Percentiles rank a stretch among this genome's conserved stretches.
These are phyloP conservation scores for Paracorniculantispora psalliotae DNA, from an alignment of 2,329 filamentous ascomycete species.

Conservation along the genomic window DNA sequence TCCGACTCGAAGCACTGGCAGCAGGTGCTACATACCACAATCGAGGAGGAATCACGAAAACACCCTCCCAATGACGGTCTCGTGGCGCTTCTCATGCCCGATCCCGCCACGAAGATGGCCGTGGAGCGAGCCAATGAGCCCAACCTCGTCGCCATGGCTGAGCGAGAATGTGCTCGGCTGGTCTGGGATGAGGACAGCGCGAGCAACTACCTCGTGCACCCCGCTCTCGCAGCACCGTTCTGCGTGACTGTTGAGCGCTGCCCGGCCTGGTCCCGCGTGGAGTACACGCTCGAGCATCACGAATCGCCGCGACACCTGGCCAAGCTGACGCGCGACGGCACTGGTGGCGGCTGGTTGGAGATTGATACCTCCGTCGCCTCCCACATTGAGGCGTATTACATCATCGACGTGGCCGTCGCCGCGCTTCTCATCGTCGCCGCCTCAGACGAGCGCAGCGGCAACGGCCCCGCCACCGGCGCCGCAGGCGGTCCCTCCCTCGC, in stretches of 20 bases:
- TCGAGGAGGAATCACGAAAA: conserved; percentile 50
- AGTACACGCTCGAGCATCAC: conserved; percentile 62
- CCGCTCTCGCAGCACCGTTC: conserved; percentile 58
- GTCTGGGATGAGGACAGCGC: conserved; percentile 63
- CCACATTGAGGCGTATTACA: conserved; percentile 56
- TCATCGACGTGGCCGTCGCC: conserved; percentile 57
- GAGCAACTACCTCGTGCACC: conserved; percentile 59
- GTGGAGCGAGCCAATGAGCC: conserved; percentile 56
- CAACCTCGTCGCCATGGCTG: conserved; percentile 56
- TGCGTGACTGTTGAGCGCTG: conserved; percentile 54
- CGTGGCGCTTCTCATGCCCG: conserved; percentile 64
- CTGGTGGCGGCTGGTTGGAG: conserved; percentile 56
- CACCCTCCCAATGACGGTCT: conserved; percentile 56
- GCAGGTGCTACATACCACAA: conserved; percentile 52
- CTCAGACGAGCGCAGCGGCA: conserved; percentile 46
- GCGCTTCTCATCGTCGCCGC: conserved; percentile 56
- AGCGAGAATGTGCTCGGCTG: conserved; percentile 64
- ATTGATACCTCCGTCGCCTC: conserved; percentile 56
- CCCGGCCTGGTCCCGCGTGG: conserved; percentile 54
- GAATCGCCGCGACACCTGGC: conserved; percentile 57
- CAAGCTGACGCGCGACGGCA: conserved; percentile 55
- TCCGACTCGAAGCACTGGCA: conserved; percentile 47
- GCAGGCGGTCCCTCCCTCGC: conserved; percentile 20
- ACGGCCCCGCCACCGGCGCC: not conserved
- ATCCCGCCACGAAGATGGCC: conserved; percentile 58